Conservation (phyloP, 352 stramenopile genomes). For the Phytopythium delawarense region DNA sequence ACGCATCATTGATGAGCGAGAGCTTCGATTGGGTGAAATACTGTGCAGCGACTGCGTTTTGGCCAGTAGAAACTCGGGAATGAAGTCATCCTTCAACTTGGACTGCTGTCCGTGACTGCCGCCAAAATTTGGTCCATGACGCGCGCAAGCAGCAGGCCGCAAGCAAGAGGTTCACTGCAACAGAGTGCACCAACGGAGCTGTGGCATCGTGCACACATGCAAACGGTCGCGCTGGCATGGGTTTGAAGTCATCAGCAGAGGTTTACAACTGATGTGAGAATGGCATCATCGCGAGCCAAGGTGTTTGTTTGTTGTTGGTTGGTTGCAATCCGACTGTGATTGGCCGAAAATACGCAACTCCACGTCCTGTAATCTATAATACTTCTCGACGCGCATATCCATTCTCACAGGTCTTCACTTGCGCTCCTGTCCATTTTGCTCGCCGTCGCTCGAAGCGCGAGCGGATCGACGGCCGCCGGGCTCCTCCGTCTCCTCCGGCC, state of each 20-base stretch:
- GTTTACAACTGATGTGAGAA: too few species aligned
- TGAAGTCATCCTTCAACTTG: neutral
- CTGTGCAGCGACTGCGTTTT: too few species aligned
- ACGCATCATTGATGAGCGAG: constrained; percentile 12
- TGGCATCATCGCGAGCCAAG: too few species aligned
- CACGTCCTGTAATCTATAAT: neutral
- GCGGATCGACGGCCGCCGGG: neutral
- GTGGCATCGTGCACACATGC: too few species aligned
- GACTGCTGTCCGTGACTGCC: neutral
- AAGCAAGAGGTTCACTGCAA: too few species aligned
- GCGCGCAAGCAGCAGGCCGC: too few species aligned
- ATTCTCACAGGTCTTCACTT: neutral
- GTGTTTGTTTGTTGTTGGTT: too few species aligned
- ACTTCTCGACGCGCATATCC: neutral
- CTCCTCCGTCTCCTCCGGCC: neutral
- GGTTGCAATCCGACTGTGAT: too few species aligned
- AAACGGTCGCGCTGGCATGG: too few species aligned
- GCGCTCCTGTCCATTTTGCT: neutral
- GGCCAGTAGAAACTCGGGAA: neutral
- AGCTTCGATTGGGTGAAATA: neutral
- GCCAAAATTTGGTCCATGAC: neutral
- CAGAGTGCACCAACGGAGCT: too few species aligned
- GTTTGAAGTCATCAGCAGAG: too few species aligned
- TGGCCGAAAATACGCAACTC: too few species aligned
- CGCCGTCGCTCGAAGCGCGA: neutral